phyloP scores from a whole-genome alignment of 2,329 filamentous ascomycete species.

The Volutella citrinella region DNA sequence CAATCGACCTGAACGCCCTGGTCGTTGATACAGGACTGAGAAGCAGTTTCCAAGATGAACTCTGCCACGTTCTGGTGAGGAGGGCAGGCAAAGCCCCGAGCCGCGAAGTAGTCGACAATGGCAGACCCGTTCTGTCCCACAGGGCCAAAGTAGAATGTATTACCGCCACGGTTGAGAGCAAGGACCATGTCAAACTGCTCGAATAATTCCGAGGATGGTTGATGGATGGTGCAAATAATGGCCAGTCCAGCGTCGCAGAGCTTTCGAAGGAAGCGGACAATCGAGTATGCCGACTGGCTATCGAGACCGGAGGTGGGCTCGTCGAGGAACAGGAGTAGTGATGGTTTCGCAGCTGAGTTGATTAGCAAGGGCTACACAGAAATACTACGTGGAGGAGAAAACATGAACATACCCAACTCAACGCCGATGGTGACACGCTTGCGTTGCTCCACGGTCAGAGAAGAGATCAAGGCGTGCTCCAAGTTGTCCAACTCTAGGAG shows the following conservation, averaged over 20 bases:
- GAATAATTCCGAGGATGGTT: constrained; percentile 50
- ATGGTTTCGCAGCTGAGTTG: constrained; percentile 42
- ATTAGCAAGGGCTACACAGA: not conserved
- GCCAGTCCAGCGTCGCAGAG: constrained; percentile 54
- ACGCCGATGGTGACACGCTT: constrained; percentile 54
- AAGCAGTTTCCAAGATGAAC: constrained; percentile 44
- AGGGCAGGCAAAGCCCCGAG: constrained; percentile 63
- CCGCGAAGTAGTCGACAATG: constrained; percentile 49
- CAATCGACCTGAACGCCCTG: constrained; percentile 55
- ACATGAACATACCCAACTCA: constrained; percentile 36
- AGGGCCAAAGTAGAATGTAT: constrained; percentile 49
- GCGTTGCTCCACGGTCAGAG: constrained; percentile 55
- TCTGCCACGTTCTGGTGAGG: constrained; percentile 48
- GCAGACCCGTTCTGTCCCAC: constrained; percentile 45
- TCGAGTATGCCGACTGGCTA: constrained; percentile 53
- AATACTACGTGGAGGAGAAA: too few species aligned
- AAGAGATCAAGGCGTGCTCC: constrained; percentile 56
- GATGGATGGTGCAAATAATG: constrained; percentile 57
- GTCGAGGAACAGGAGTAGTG: constrained; percentile 56
- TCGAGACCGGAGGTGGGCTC: constrained; percentile 60
- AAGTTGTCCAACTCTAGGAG: constrained; percentile 62
- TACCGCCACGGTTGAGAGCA: constrained; percentile 47
- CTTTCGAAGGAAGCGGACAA: constrained; percentile 55
- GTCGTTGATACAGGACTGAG: constrained; percentile 27
- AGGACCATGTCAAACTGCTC: constrained; percentile 52